Evolutionary conservation across 2,329 filamentous ascomycete genomes (phyloP).

Genomic region (Cephalotrichum gorgonifer): DNA sequence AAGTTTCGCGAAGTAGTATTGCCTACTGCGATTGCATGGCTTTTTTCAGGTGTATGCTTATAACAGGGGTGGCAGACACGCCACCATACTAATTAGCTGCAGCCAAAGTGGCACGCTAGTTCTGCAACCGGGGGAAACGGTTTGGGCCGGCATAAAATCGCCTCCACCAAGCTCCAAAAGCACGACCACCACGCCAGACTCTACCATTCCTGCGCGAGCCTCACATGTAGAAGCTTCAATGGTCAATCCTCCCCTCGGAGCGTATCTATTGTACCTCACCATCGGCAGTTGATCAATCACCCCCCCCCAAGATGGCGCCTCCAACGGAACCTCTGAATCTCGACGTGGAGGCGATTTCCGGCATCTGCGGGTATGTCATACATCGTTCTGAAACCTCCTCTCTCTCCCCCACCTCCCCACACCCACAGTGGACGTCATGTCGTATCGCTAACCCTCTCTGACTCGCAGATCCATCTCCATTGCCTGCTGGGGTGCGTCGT

Average conservation of each 20-base stretch:
- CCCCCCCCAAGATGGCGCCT: slow-evolving; percentile 34
- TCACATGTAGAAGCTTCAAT: neutral
- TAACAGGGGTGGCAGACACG: neutral
- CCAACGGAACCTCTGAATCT: slow-evolving; percentile 53
- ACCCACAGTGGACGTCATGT: neutral
- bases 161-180: neutral
- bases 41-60: neutral
- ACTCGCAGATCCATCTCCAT: slow-evolving; percentile 74
- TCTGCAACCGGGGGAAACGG: neutral
- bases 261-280: neutral
- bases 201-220: neutral
- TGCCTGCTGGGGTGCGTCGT: slow-evolving; percentile 62
- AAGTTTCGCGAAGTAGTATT: no score
- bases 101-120: neutral
- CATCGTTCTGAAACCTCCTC: neutral
- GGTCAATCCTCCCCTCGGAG: neutral
- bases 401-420: neutral
- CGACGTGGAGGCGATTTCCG: slow-evolving; percentile 82
- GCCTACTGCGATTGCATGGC: neutral
- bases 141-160: slow-evolving; percentile 5
- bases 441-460: slow-evolving; percentile 4
- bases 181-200: neutral
- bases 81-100: neutral
- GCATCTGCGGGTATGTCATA: slow-evolving; percentile 66
- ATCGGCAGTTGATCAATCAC: neutral